Conservation (phyloP, 2,329 filamentous ascomycete species). For the Stemphylium lycopersici region DNA sequence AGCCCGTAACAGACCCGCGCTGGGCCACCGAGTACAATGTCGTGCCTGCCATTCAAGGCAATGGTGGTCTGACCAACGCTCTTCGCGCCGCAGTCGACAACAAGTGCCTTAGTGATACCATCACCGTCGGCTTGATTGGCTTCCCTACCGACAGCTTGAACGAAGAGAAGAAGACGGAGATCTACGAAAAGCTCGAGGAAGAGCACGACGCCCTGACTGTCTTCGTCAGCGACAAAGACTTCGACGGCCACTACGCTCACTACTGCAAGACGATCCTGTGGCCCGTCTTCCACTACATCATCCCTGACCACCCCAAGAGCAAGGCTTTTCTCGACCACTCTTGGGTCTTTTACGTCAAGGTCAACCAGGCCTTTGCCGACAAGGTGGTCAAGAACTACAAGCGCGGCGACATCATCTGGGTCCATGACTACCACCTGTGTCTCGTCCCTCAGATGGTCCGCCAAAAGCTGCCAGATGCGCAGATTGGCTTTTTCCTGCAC, state of each 20-base stretch:
- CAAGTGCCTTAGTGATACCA: conserved; percentile 73
- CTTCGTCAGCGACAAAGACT: conserved; percentile 87
- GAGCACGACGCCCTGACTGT: conserved; percentile 85
- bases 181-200: conserved; percentile 78
- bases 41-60: conserved; percentile 85
- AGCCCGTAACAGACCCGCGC: conserved; percentile 48
- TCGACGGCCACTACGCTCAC: conserved; percentile 92
- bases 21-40: conserved; percentile 82
- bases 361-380: conserved; percentile 93
- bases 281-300: conserved; percentile 98
- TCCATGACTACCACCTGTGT: conserved; percentile 93
- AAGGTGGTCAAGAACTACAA: conserved; percentile 92
- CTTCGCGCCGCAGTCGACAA: conserved; percentile 77
- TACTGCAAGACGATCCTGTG: conserved; percentile 98
- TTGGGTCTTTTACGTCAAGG: conserved; percentile 90
- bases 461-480: conserved; percentile 86
- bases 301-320: conserved; percentile 96
- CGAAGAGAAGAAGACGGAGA: conserved; percentile 78
- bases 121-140: conserved; percentile 90
- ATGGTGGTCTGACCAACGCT: conserved; percentile 89
- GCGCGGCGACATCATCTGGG: conserved; percentile 88
- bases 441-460: conserved; percentile 89
- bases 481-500: conserved; percentile 96
- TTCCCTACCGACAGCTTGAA: conserved; percentile 90
- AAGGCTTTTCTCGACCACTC: conserved; percentile 98